Base-by-base conservation (phyloP, 2,329 filamentous ascomycete genomes). In the Rutstroemia sp. region DNA sequence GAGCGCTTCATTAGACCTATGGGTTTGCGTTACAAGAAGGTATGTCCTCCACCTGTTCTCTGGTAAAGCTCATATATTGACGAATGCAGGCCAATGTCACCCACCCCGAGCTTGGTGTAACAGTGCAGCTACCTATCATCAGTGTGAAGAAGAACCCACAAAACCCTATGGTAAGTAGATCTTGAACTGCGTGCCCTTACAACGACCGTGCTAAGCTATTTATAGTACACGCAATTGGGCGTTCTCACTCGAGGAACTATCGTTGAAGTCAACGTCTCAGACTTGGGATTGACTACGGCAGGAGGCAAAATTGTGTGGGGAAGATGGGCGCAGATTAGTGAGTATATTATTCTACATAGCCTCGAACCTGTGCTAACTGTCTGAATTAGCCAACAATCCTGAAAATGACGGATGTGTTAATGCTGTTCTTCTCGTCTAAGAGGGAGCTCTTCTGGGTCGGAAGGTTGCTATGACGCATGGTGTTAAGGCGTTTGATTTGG, bases 291-390 rank as follows among this genome's bases (percentile, higher is more conserved):
- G 60, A 90, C 95, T 16, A 97, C 94, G 2, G 87, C 92, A 1
- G 86, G 85, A 61, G 94, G 94, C 61, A 96, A 96, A 75, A 90
- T 96, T 8, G 90, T 92, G 6, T 96, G 92, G 92, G 91, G 90
- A 65, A 80, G 89, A 63, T 94, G 86, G 74, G 88, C 88, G 7
- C 87, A 91, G 72, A 79, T 89, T 51, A 56, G 30, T 34, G 30
- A 34, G 30, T 34, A 12, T 5, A 34, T 12, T 9, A 9, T 34
- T 12, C 30, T 12, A 34, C 5, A 34, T 12, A 12, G 30, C 30
- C 10, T 34, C 30, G 42, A 45, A 19, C 12, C 42, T 80, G 3
- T 34, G 12, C 30, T 34, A 12, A 34, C 10, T 12, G 9, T 34
- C 10, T 9, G 4, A 34, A 34, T 12, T 14, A 34, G 30, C 66